phyloP scores from a whole-genome alignment of 108 stramenopile species.

The Nannochloropsis gaditana region DNA sequence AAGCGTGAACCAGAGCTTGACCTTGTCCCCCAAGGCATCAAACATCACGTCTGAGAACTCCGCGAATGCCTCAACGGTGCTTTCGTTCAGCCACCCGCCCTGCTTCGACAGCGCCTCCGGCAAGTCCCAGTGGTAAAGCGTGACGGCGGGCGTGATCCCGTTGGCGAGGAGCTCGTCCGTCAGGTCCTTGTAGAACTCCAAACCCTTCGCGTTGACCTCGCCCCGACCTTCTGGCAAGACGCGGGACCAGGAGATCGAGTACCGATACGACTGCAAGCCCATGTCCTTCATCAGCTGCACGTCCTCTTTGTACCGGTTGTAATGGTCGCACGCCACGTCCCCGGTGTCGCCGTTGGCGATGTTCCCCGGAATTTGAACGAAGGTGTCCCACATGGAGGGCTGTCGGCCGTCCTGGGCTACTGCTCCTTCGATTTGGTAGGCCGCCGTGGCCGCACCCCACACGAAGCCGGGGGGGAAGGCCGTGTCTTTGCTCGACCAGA shows the following conservation, averaged over 20 bases:
- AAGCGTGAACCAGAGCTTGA: conserved; percentile 72
- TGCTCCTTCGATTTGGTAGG: conserved; percentile 84
- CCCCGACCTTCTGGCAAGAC: conserved; percentile 67
- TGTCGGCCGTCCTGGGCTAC: conserved; percentile 65
- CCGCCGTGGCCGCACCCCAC: conserved; percentile 81
- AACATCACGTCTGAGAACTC: conserved; percentile 69
- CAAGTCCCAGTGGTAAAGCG: conserved; percentile 86
- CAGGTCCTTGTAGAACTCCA: conserved; percentile 68
- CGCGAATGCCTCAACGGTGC: conserved; percentile 64
- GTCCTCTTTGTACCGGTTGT: conserved; percentile 70
- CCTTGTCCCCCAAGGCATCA: conserved; percentile 67
- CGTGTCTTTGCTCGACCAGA: conserved; percentile 4
- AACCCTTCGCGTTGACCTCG: conserved; percentile 60
- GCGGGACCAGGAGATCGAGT: conserved; percentile 75
- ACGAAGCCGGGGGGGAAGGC: conserved; percentile 58
- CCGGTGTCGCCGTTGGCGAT: conserved; percentile 68
- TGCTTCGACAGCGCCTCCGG: conserved; percentile 67
- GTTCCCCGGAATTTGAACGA: conserved; percentile 36
- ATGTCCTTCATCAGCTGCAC: conserved; percentile 70
- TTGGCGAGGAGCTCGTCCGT: conserved; percentile 64
- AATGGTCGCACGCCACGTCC: conserved; percentile 81
- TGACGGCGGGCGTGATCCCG: conserved; percentile 70
- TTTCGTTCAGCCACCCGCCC: conserved; percentile 64
- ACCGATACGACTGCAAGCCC: conserved; percentile 74
- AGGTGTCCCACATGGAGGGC: conserved; percentile 80